These are phyloP conservation scores for Haberlea rhodopensis DNA, from an alignment of 257 asterid species.

Conservation along the genomic window DNA sequence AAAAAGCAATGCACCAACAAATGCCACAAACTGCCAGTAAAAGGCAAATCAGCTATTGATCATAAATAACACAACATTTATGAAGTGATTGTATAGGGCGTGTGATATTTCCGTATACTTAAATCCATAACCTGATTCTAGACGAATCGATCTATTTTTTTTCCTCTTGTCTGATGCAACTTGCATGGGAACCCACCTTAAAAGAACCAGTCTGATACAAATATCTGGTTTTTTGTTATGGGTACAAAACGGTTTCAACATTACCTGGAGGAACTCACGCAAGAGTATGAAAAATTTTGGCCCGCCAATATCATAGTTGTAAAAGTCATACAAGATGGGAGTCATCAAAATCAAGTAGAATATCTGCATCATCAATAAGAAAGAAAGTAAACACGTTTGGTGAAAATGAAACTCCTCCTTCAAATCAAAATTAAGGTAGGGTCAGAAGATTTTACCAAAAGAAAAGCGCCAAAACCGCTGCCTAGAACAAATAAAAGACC, in stretches of 20 bases:
- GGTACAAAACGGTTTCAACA: not conserved
- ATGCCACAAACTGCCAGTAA: constrained; percentile 52
- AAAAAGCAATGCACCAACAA: constrained; percentile 69
- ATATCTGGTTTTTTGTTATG: not conserved
- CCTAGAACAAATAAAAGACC: constrained; percentile 85
- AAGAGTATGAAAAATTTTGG: constrained; percentile 44
- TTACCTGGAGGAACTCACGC: constrained; percentile 75
- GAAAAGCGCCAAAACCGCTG: constrained; percentile 66
- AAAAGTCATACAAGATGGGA: constrained; percentile 64
- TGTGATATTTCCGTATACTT: no score
- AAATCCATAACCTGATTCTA: no score
- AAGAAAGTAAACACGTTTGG: not conserved
- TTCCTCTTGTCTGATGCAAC: no score
- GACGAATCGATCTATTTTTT: no score
- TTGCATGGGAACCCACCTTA: no score
- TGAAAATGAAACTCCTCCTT: not conserved
- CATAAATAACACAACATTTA: not conserved
- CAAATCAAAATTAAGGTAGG: constrained; percentile 5
- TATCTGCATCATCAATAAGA: constrained; percentile 46
- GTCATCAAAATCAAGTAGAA: constrained; percentile 57
- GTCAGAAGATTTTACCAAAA: constrained; percentile 56
- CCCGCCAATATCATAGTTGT: constrained; percentile 47
- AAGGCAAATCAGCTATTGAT: constrained; percentile 2
- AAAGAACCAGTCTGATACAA: no score
- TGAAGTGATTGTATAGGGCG: no score